Percentiles rank a stretch among this genome's conserved stretches.
Conservation (phyloP, 768 basidiomycete species). For the Lyophyllum semitale region DNA sequence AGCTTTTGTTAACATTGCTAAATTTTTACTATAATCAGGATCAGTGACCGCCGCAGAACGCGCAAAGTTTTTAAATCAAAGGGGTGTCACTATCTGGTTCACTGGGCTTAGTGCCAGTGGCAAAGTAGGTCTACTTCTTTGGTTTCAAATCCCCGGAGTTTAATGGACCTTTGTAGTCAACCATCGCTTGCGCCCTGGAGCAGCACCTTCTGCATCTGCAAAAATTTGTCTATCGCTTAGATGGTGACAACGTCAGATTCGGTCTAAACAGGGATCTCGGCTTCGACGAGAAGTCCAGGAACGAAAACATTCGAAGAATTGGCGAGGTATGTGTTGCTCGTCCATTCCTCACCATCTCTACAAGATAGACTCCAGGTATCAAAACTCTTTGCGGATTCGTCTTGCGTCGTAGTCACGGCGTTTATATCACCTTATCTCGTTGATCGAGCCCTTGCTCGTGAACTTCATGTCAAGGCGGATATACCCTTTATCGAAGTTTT, state of each 20-base stretch:
- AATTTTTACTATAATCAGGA: conserved; percentile 44
- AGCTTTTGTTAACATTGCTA: background rate
- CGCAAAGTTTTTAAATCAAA: conserved; percentile 66
- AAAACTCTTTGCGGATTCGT: conserved; percentile 89
- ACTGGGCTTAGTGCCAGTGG: conserved; percentile 96
- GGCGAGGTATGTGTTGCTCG: conserved; percentile 72
- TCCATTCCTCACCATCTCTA: conserved; percentile 6
- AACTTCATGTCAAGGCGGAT: conserved; percentile 71
- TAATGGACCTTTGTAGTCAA: conserved; percentile 60
- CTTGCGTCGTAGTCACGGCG: conserved; percentile 85
- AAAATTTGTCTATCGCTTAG: conserved; percentile 88
- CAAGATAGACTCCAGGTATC: conserved; percentile 65
- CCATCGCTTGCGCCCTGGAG: conserved; percentile 95
- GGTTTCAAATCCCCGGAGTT: background rate
- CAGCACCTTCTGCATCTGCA: conserved; percentile 88
- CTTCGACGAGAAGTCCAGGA: conserved; percentile 88
- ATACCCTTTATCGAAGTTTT: conserved; percentile 93
- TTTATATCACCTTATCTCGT: conserved; percentile 98
- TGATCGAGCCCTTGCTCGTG: conserved; percentile 81
- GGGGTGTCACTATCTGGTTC: conserved; percentile 92
- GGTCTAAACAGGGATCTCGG: conserved; percentile 97
- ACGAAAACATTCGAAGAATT: conserved; percentile 95
- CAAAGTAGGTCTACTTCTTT: conserved; percentile 56
- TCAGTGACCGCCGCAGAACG: conserved; percentile 75
- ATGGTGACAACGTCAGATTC: conserved; percentile 95